Evolutionary conservation across 805 yeast genomes (phyloP).

Genomic region (Lachancea nothofagi): DNA sequence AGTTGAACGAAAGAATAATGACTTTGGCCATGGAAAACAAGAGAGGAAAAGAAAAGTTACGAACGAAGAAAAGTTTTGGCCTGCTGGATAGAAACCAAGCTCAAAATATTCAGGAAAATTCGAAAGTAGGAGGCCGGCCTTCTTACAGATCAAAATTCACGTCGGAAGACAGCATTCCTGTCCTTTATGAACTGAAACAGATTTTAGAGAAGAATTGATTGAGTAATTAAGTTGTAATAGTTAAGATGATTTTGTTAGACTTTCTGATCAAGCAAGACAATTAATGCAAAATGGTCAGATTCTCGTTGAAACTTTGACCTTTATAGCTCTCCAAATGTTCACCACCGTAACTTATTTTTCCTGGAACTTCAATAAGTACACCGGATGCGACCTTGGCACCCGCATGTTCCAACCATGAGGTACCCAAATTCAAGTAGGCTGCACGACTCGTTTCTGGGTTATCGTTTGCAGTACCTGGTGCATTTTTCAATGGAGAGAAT

Average conservation of each 20-base stretch:
- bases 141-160: constrained; percentile 12
- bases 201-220: constrained; percentile 12
- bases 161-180: constrained; percentile 31
- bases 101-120: constrained; percentile 4
- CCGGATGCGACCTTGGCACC: constrained; percentile 58
- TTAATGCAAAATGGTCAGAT: constrained; percentile 9
- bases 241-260: neutral
- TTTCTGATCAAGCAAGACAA: neutral
- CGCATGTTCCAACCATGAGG: constrained; percentile 62
- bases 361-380: constrained; percentile 68
- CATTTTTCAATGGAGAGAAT: constrained; percentile 92
- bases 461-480: constrained; percentile 74
- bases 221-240: neutral
- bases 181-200: constrained; percentile 27
- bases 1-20: constrained; percentile 26
- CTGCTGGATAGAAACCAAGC: constrained; percentile 14
- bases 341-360: constrained; percentile 67
- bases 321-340: constrained; percentile 58
- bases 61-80: constrained; percentile 32
- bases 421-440: constrained; percentile 60
- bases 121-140: constrained; percentile 18
- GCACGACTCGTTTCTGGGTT: constrained; percentile 75
- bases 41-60: constrained; percentile 22
- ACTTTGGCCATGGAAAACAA: constrained; percentile 30
- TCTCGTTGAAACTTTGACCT: constrained; percentile 38